phyloP scores from a whole-genome alignment of 805 yeast species.

The Lipomyces yamanashiensis region DNA sequence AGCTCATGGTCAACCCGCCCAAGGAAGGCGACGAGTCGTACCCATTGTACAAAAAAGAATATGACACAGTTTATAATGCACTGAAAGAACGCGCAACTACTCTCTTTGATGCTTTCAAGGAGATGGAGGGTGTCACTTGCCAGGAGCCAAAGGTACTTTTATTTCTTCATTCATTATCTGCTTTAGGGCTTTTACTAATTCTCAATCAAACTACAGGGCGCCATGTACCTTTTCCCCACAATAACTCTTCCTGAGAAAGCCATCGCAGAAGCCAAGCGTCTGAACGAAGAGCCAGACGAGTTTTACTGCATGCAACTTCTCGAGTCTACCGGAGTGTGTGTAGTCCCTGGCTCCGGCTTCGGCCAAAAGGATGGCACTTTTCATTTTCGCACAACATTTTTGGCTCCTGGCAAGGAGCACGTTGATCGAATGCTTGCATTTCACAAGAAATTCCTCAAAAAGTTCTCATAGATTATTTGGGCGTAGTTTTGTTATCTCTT shows the following conservation, averaged over 20 bases:
- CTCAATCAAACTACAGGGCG: conserved; percentile 55
- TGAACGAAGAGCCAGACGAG: conserved; percentile 74
- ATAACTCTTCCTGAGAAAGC: conserved; percentile 69
- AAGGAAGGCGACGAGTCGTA: conserved; percentile 73
- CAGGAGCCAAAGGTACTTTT: conserved; percentile 61
- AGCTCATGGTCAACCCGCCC: conserved; percentile 94
- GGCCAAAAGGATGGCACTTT: conserved; percentile 89
- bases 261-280: conserved; percentile 60
- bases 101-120: conserved; percentile 70
- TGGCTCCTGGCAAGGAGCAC: conserved; percentile 95
- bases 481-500: neutral
- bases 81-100: conserved; percentile 65
- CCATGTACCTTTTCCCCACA: conserved; percentile 94
- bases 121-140: conserved; percentile 82
- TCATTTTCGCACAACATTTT: conserved; percentile 94
- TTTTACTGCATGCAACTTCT: conserved; percentile 83
- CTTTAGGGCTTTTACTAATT: neutral
- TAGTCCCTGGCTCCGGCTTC: conserved; percentile 97
- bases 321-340: conserved; percentile 91
- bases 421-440: conserved; percentile 76
- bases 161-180: no score
- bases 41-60: conserved; percentile 67
- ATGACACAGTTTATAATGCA: conserved; percentile 62
- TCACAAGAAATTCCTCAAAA: conserved; percentile 71
- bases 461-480: conserved; percentile 44